Conservation (phyloP, 805 yeast genomes). For the Candida oleophila region DNA sequence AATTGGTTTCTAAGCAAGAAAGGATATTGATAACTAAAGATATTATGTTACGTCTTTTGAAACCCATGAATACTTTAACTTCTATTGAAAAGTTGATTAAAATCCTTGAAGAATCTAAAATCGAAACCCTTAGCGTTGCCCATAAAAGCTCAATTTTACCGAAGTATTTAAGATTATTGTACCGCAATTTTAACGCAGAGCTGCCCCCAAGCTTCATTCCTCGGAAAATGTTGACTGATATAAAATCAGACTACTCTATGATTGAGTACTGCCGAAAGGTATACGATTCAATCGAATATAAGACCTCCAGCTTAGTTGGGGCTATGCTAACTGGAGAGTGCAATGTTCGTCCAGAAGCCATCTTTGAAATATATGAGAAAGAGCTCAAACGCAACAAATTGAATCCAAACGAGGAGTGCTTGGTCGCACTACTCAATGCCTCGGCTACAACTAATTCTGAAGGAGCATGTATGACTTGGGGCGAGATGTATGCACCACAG, state of each 20-base stretch:
- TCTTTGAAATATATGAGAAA: conserved; percentile 26
- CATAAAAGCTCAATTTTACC: conserved; percentile 21
- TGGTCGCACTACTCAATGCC: conserved; percentile 49
- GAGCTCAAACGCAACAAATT: conserved; percentile 19
- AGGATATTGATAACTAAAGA: conserved; percentile 31
- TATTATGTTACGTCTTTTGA: conserved; percentile 26
- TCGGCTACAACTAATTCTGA: conserved; percentile 22
- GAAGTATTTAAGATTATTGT: conserved; percentile 22
- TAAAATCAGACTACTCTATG: background rate
- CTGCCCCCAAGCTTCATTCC: background rate
- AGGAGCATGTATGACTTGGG: conserved; percentile 43
- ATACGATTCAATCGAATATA: conserved; percentile 11
- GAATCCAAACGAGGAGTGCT: conserved; percentile 29
- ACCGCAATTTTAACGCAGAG: background rate
- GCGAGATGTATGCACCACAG: conserved; percentile 53
- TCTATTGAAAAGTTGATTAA: conserved; percentile 21
- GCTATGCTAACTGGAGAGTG: conserved; percentile 39
- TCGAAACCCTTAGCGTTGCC: conserved; percentile 11
- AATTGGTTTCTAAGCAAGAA: conserved; percentile 21
- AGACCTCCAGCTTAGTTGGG: conserved; percentile 29
- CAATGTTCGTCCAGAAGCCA: conserved; percentile 21
- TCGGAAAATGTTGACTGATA: background rate
- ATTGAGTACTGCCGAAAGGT: background rate
- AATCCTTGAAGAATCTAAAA: conserved; percentile 8
- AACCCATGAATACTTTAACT: conserved; percentile 25